A percentile compares a stretch with the other conserved stretches of the same genome.
phyloP scores from a whole-genome alignment of 352 stramenopile genomes.

The Globisporangium recalcitrans region DNA sequence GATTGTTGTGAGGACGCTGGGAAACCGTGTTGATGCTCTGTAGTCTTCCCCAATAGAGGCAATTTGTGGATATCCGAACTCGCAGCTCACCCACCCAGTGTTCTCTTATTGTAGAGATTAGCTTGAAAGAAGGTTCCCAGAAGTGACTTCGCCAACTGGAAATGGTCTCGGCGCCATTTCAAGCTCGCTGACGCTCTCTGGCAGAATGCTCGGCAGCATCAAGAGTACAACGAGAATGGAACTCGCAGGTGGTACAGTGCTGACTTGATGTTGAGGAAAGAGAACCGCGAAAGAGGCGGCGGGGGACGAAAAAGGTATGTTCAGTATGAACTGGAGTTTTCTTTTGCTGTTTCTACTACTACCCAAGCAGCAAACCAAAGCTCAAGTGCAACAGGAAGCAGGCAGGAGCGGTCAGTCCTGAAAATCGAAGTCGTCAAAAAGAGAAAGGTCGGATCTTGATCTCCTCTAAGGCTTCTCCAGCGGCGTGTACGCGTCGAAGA shows the following conservation, averaged over 20 bases:
- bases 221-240: background rate
- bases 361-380: background rate
- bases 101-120: background rate
- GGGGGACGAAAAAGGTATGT: background rate
- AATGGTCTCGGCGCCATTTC: too few relatives aligned
- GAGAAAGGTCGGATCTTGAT: background rate
- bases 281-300: background rate
- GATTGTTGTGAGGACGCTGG: background rate
- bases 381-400: too few relatives aligned
- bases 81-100: background rate
- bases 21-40: background rate
- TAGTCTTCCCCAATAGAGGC: background rate
- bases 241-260: background rate
- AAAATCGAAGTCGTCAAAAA: background rate
- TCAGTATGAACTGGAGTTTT: too few relatives aligned
- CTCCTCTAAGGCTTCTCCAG: constrained; percentile 13
- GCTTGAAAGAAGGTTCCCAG: too few relatives aligned
- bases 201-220: background rate
- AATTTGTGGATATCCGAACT: background rate
- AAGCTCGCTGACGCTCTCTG: background rate
- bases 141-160: too few relatives aligned
- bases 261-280: background rate
- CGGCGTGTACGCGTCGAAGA: background rate
- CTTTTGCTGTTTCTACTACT: too few relatives aligned
- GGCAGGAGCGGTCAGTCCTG: too few relatives aligned